These are phyloP conservation scores for Solanum boliviense DNA, from an alignment of 257 asterid genomes.

Conservation along the genomic window DNA sequence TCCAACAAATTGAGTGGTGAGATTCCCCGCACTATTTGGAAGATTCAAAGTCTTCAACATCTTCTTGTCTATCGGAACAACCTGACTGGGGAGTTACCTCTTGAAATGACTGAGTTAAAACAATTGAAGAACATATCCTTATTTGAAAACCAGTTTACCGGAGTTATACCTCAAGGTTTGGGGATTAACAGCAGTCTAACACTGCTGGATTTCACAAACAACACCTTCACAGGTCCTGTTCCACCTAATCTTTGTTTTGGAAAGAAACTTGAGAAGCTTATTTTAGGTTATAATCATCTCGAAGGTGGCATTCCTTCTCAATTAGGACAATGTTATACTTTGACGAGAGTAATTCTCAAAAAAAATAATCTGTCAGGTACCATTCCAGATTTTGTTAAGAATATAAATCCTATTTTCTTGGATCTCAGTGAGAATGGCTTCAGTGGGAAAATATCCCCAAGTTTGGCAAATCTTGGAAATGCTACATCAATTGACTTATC, in stretches of 20 bases:
- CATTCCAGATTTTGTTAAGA: conserved; percentile 48
- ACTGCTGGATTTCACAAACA: conserved; percentile 45
- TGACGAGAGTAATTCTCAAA: conserved; percentile 55
- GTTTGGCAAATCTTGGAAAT: conserved; percentile 35
- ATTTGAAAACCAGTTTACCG: conserved; percentile 50
- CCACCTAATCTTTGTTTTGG: conserved; percentile 63
- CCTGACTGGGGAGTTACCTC: conserved; percentile 67
- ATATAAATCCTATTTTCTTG: conserved; percentile 31
- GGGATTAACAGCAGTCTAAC: conserved; percentile 58
- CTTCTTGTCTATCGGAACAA: conserved; percentile 48
- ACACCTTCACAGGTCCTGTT: conserved; percentile 61
- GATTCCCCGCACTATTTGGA: conserved; percentile 55
- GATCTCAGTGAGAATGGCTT: conserved; percentile 49
- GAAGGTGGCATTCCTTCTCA: conserved; percentile 51
- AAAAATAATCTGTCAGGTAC: conserved; percentile 53
- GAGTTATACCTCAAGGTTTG: conserved; percentile 66
- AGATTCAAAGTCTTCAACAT: conserved; percentile 44
- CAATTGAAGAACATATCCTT: conserved; percentile 40
- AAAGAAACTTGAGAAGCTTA: conserved; percentile 45
- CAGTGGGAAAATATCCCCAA: conserved; percentile 45
- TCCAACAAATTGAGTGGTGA: conserved; percentile 60
- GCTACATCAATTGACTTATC: conserved; percentile 45
- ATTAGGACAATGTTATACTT: conserved; percentile 49
- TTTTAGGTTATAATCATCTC: conserved; percentile 49
- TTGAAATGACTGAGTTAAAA: conserved; percentile 47